These are phyloP conservation scores for Raddia guianensis DNA, from an alignment of 176 grass and related monocot genomes.

Conservation along the genomic window DNA sequence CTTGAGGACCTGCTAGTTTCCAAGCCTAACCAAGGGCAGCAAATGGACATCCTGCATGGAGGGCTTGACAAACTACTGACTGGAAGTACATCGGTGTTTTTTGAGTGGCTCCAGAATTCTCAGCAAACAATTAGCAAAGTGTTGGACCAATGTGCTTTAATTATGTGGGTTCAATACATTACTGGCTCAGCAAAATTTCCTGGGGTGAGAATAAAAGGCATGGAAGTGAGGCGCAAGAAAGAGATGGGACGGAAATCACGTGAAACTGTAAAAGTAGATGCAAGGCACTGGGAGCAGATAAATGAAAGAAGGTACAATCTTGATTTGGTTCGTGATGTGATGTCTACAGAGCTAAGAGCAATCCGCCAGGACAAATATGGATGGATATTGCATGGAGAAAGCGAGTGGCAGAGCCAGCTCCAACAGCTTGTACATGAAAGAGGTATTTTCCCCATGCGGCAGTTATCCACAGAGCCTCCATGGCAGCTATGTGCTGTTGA, in stretches of 20 bases:
- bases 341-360: constrained; percentile 91
- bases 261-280: constrained; percentile 71
- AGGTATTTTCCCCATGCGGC: constrained; percentile 84
- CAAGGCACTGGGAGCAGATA: constrained; percentile 83
- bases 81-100: constrained; percentile 72
- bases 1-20: constrained; percentile 86
- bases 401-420: constrained; percentile 93
- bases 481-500: constrained; percentile 93
- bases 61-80: constrained; percentile 91
- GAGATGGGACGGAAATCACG: constrained; percentile 91
- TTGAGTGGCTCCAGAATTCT: constrained; percentile 85
- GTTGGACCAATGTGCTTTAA: constrained; percentile 81
- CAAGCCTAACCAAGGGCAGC: constrained; percentile 77
- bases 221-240: constrained; percentile 90
- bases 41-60: constrained; percentile 79
- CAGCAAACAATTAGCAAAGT: constrained; percentile 83
- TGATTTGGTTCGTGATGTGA: constrained; percentile 82
- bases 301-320: constrained; percentile 83
- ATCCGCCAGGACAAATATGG: constrained; percentile 99
- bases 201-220: constrained; percentile 97
- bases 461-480: constrained; percentile 62
- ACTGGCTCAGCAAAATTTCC: constrained; percentile 93
- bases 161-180: constrained; percentile 97
- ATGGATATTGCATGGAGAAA: constrained; percentile 98
- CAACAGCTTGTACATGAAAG: constrained; percentile 95